phyloP scores from a whole-genome alignment of 345 rosid species.

The Hibiscus mutabilis region DNA sequence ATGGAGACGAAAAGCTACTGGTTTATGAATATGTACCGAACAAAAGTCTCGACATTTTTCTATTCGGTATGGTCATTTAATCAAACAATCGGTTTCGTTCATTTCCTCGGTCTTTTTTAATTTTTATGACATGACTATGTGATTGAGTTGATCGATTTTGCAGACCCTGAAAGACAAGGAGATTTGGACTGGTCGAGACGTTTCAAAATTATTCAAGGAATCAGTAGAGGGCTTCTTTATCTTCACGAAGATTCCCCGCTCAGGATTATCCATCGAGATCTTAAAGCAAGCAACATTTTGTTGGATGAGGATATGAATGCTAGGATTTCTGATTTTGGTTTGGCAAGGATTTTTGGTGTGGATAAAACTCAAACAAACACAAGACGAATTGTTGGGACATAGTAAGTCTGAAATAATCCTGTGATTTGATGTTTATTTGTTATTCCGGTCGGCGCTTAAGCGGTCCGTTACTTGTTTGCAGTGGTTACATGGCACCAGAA shows the following conservation, averaged over 20 bases:
- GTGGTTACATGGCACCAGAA: constrained; percentile 37
- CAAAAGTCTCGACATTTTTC: constrained; percentile 35
- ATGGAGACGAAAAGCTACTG: constrained; percentile 41
- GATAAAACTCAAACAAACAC: constrained; percentile 27
- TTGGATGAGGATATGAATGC: constrained; percentile 40
- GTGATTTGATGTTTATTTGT: background rate
- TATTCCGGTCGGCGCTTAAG: background rate
- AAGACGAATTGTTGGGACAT: constrained; percentile 35
- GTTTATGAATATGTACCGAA: constrained; percentile 44
- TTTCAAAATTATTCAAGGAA: constrained; percentile 21
- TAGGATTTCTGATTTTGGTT: constrained; percentile 44
- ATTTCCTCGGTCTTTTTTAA: no score
- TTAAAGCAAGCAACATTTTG: constrained; percentile 39
- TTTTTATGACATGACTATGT: no score
- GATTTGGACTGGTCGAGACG: constrained; percentile 34
- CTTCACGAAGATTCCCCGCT: constrained; percentile 27
- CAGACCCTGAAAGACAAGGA: constrained; percentile 20
- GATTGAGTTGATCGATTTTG: background rate
- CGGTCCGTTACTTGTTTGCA: background rate
- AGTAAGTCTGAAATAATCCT: constrained; percentile 19
- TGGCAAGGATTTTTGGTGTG: constrained; percentile 31
- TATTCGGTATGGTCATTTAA: constrained; percentile 24
- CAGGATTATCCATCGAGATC: constrained; percentile 41
- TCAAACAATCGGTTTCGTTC: background rate
- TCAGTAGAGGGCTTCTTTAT: constrained; percentile 26